Conservation (phyloP, 805 yeast genomes). For the Yarrowia hollandica region DNA sequence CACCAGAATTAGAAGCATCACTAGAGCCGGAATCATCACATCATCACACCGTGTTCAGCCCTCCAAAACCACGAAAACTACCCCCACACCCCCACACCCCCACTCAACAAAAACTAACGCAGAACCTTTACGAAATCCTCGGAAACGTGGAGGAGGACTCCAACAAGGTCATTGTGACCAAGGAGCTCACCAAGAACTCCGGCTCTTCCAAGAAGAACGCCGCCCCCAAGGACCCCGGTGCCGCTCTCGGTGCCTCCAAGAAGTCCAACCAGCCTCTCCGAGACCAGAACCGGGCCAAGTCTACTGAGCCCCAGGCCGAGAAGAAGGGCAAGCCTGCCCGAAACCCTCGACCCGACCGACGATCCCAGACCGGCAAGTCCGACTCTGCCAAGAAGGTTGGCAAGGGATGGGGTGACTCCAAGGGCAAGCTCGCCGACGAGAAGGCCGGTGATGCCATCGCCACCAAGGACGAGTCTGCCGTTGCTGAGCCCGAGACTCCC, state of each 20-base stretch:
- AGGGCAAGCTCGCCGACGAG: conserved; percentile 65
- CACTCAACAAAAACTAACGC: too few species aligned
- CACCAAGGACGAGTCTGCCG: conserved; percentile 37
- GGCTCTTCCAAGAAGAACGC: conserved; percentile 80
- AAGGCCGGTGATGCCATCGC: conserved; percentile 50
- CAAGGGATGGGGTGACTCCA: conserved; percentile 87
- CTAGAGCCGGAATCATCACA: too few species aligned
- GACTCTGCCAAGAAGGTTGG: conserved; percentile 82
- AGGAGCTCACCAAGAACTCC: conserved; percentile 64
- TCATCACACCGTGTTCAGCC: too few species aligned
- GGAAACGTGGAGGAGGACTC: conserved; percentile 35
- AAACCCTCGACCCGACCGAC: conserved; percentile 62
- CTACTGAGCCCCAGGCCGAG: conserved; percentile 42
- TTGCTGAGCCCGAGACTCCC: conserved; percentile 42
- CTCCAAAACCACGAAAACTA: too few species aligned
- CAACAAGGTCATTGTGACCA: conserved; percentile 29
- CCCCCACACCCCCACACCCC: too few species aligned
- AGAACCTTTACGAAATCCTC: conserved; percentile 36
- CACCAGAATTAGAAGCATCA: too few species aligned
- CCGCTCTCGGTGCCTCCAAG: conserved; percentile 86
- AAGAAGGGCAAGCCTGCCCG: conserved; percentile 57
- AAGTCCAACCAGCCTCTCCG: conserved; percentile 68
- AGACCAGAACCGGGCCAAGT: conserved; percentile 51
- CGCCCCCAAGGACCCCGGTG: conserved; percentile 51
- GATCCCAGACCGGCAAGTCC: conserved; percentile 75